Evolutionary conservation across 2,329 filamentous ascomycete species (phyloP).

Genomic region (Thelonectria discophora): DNA sequence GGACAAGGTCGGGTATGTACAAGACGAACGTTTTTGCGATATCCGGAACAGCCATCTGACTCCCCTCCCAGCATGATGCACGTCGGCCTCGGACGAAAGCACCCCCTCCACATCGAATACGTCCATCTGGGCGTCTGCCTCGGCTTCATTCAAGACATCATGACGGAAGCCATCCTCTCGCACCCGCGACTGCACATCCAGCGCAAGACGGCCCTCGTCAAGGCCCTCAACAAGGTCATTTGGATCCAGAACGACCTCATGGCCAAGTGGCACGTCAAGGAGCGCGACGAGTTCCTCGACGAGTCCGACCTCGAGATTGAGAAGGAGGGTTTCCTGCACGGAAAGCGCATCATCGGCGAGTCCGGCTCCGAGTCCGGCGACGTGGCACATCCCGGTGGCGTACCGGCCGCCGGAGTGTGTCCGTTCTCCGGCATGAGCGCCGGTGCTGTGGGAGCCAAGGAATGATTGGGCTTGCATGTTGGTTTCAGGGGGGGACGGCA

Average conservation of each 20-base stretch:
- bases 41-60: neutral
- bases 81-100: slow-evolving; percentile 75
- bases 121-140: slow-evolving; percentile 78
- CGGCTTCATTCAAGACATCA: slow-evolving; percentile 79
- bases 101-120: slow-evolving; percentile 82
- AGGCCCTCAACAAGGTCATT: slow-evolving; percentile 81
- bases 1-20: slow-evolving; percentile 77
- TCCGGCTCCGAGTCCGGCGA: slow-evolving; percentile 28
- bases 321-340: slow-evolving; percentile 70
- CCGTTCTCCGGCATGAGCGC: slow-evolving; percentile 41
- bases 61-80: slow-evolving; percentile 72
- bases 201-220: slow-evolving; percentile 77
- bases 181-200: slow-evolving; percentile 72
- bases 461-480: neutral
- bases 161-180: slow-evolving; percentile 78
- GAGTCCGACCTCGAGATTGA: slow-evolving; percentile 62
- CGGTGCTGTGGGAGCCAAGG: slow-evolving; percentile 21
- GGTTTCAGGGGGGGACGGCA: neutral
- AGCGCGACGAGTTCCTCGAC: slow-evolving; percentile 68
- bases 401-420: slow-evolving; percentile 35
- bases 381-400: slow-evolving; percentile 29
- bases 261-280: slow-evolving; percentile 80
- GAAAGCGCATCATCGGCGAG: slow-evolving; percentile 63
- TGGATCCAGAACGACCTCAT: slow-evolving; percentile 91
- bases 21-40: neutral